Percentiles rank a stretch among this genome's conserved stretches.
Evolutionary conservation across 768 basidiomycete species (phyloP).

Genomic region (Sarcomyxa edulis): DNA sequence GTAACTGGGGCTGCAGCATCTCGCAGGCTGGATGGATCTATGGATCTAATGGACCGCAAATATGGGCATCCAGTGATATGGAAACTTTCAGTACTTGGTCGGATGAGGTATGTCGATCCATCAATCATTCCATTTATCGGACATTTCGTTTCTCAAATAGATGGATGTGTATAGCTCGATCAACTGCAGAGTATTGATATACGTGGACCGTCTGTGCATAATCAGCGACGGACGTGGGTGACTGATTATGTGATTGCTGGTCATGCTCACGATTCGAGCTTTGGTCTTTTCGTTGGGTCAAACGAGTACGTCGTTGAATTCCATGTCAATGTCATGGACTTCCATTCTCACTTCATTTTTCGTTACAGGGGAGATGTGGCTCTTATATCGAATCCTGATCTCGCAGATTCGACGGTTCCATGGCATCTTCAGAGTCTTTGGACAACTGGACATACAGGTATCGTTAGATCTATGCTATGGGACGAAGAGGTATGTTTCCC

Average conservation of each 20-base stretch:
- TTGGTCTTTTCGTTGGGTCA: constrained; percentile 64
- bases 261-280: constrained; percentile 15
- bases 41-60: constrained; percentile 23
- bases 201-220: constrained; percentile 58
- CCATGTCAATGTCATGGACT: too few species aligned
- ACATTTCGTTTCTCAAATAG: not conserved
- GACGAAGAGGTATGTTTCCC: constrained; percentile 41
- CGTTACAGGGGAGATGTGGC: constrained; percentile 51
- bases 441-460: constrained; percentile 49
- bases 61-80: constrained; percentile 94
- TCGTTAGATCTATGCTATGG: constrained; percentile 52
- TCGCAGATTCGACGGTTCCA: constrained; percentile 28
- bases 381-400: constrained; percentile 40
- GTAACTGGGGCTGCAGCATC: constrained; percentile 82
- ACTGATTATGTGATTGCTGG: constrained; percentile 72
- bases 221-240: constrained; percentile 57
- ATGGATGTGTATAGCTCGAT: constrained; percentile 45
- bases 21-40: constrained; percentile 71
- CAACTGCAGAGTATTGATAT: constrained; percentile 53
- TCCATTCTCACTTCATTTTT: constrained; percentile 5
- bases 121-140: not conserved
- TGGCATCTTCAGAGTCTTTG: constrained; percentile 51
- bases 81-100: constrained; percentile 89
- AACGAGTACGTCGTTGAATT: constrained; percentile 52
- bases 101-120: constrained; percentile 52